These are phyloP conservation scores for Pythium brachiatum DNA, from an alignment of 352 stramenopile species.

Conservation along the genomic window DNA sequence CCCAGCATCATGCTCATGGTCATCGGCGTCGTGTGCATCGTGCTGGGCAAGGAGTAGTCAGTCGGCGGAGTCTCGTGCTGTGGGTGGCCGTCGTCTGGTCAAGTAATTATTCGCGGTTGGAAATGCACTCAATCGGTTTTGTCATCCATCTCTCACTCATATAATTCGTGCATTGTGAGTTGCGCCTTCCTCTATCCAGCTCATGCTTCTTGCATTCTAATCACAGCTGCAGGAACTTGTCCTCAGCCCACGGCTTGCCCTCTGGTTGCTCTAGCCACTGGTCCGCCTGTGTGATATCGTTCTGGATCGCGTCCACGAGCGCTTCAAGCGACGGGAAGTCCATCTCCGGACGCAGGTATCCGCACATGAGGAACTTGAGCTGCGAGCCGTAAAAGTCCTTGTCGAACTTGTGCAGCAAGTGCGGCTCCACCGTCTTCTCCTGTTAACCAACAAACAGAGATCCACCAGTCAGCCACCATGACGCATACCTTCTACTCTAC, in stretches of 20 bases:
- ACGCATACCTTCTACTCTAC: background rate
- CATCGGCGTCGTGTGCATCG: conserved; percentile 73
- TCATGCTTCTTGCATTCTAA: background rate
- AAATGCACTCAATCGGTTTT: conserved; percentile 1
- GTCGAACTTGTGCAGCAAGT: conserved; percentile 93
- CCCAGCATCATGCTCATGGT: conserved; percentile 82
- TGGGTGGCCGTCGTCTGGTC: background rate
- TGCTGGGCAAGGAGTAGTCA: conserved; percentile 57
- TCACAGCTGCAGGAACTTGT: conserved; percentile 19
- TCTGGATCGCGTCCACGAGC: conserved; percentile 91
- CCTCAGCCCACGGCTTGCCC: conserved; percentile 46
- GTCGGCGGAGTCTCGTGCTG: background rate
- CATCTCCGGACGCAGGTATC: conserved; percentile 92
- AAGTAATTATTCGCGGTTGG: conserved; percentile 5
- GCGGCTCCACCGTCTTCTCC: conserved; percentile 96
- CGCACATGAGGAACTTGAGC: conserved; percentile 92
- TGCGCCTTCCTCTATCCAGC: background rate
- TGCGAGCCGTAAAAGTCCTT: conserved; percentile 94
- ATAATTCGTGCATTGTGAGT: conserved; percentile 1
- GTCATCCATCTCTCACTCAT: background rate
- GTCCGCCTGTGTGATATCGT: conserved; percentile 73
- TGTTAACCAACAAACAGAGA: conserved; percentile 14
- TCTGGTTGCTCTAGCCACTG: conserved; percentile 60
- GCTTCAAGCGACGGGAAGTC: conserved; percentile 93
- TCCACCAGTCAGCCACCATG: background rate